These are phyloP conservation scores for Collybiopsis confluens DNA, from an alignment of 768 basidiomycete genomes.

Conservation along the genomic window DNA sequence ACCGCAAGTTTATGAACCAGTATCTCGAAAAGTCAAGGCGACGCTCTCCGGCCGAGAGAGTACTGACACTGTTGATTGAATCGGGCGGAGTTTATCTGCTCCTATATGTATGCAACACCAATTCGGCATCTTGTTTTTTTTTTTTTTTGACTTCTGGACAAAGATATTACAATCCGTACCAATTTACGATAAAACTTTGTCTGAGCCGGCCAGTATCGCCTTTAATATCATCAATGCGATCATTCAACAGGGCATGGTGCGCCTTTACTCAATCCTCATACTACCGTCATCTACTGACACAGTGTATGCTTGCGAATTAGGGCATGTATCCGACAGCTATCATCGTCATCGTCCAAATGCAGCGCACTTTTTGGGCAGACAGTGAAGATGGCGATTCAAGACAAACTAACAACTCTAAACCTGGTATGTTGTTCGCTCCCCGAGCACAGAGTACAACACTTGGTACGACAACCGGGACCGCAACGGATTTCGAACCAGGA, in stretches of 20 bases:
- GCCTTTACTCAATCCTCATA: constrained; percentile 1
- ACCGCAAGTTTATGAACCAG: constrained; percentile 20
- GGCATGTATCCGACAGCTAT: constrained; percentile 27
- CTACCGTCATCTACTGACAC: neutral
- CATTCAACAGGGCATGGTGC: constrained; percentile 24
- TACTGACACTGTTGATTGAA: constrained; percentile 23
- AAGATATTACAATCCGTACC: constrained; percentile 26
- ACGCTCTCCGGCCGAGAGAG: constrained; percentile 22
- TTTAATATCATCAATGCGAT: constrained; percentile 25
- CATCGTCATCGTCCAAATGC: constrained; percentile 25
- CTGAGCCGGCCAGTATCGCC: constrained; percentile 16
- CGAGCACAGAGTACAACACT: neutral
- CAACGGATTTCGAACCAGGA: neutral
- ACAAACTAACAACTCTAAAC: neutral
- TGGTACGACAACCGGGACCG: neutral
- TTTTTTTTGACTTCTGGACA: neutral
- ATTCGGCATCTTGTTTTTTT: neutral
- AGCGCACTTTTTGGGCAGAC: constrained; percentile 21
- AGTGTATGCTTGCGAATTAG: constrained; percentile 9
- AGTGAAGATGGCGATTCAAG: neutral
- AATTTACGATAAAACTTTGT: constrained; percentile 22
- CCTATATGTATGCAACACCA: constrained; percentile 19
- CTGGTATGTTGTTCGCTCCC: neutral
- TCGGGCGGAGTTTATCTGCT: constrained; percentile 24
- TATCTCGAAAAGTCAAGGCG: constrained; percentile 21